These are phyloP conservation scores for Entomortierella beljakovae DNA, from an alignment of 192 early-diverging fungal species.

Conservation along the genomic window DNA sequence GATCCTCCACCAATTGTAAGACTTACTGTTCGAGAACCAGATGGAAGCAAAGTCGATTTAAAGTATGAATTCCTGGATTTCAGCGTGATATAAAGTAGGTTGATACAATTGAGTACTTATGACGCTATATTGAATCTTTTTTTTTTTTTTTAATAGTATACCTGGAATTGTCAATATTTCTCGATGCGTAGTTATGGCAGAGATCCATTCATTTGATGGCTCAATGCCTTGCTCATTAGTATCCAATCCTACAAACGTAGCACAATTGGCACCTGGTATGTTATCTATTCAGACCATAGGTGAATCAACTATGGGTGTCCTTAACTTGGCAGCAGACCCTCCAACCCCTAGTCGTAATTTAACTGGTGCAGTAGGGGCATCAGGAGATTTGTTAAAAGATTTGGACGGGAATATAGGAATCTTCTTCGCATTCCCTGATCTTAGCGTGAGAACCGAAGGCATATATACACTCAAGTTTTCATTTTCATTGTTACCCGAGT, in stretches of 20 bases:
- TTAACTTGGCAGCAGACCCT: conserved; percentile 8
- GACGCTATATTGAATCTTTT: not conserved
- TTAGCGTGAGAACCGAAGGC: conserved; percentile 81
- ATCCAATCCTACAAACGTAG: conserved; percentile 19
- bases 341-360: conserved; percentile 66
- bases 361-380: conserved; percentile 71
- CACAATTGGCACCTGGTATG: not conserved
- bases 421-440: conserved; percentile 83
- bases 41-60: conserved; percentile 58
- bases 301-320: conserved; percentile 24
- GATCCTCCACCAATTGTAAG: conserved; percentile 70
- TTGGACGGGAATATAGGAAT: conserved; percentile 71
- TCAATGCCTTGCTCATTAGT: conserved; percentile 23
- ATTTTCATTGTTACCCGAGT: conserved; percentile 58
- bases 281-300: conserved; percentile 7
- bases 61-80: conserved; percentile 54
- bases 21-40: conserved; percentile 61
- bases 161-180: conserved; percentile 26
- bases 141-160: conserved; percentile 3
- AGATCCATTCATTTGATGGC: conserved; percentile 34
- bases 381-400: conserved; percentile 73
- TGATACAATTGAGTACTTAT: not conserved
- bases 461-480: conserved; percentile 73
- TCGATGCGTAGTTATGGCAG: conserved; percentile 36
- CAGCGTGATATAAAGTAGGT: too few species aligned